Conservation (phyloP, 1,284 basidiomycete species). For the Lentinus polychrous region DNA sequence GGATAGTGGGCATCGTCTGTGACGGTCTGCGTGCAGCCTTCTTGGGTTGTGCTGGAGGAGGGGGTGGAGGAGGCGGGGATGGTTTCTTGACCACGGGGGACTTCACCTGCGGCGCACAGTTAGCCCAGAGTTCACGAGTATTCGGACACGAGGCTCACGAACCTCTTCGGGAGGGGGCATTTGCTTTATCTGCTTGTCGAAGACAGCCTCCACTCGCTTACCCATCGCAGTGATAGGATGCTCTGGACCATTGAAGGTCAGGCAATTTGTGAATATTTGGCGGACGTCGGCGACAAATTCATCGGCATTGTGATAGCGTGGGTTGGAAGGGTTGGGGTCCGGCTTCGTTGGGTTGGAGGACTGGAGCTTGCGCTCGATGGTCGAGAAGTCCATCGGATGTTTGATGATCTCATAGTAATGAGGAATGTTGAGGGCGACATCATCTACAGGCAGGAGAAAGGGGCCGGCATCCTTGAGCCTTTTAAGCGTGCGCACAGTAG, state of each 20-base stretch:
- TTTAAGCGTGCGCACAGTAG: conserved; percentile 79
- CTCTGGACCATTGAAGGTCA: conserved; percentile 90
- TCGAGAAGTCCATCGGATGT: conserved; percentile 93
- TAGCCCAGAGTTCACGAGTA: conserved; percentile 12
- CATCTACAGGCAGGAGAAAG: conserved; percentile 88
- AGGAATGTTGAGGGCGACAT: conserved; percentile 84
- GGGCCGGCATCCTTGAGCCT: conserved; percentile 80
- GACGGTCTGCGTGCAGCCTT: conserved; percentile 61
- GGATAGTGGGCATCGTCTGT: conserved; percentile 72
- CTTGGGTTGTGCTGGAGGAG: conserved; percentile 33
- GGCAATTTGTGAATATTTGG: conserved; percentile 84
- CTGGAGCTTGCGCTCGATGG: conserved; percentile 83
- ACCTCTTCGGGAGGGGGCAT: conserved; percentile 76
- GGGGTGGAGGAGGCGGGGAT: conserved; percentile 33
- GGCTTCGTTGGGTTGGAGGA: conserved; percentile 76
- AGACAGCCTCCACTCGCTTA: conserved; percentile 75
- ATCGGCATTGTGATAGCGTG: conserved; percentile 67
- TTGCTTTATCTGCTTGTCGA: conserved; percentile 85
- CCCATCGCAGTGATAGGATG: conserved; percentile 79
- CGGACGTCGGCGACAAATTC: conserved; percentile 82
- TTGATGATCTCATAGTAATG: conserved; percentile 88
- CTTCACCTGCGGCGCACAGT: conserved; percentile 34
- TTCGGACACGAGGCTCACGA: conserved; percentile 27
- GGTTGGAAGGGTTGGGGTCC: conserved; percentile 60
- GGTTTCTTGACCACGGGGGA: conserved; percentile 47